Evolutionary conservation across 129 eudicot species (phyloP).

Genomic region (Smallanthus sonchifolius): DNA sequence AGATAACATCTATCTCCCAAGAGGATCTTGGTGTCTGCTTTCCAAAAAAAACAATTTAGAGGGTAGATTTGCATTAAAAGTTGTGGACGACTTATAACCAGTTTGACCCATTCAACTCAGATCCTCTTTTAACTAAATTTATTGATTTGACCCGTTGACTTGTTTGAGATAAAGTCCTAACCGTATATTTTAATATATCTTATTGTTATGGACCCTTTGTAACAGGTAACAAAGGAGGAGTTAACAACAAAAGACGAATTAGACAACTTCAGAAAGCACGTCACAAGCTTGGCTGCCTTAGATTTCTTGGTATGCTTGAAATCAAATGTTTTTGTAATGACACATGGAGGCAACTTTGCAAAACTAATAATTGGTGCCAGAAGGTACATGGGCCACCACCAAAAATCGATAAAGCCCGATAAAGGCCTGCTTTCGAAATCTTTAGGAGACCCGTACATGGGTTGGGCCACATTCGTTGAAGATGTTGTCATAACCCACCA

Average conservation of each 20-base stretch:
- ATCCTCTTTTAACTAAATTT: not conserved
- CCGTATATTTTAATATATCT: not conserved
- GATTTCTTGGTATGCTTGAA: constrained; percentile 93
- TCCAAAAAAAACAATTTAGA: not conserved
- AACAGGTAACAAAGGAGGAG: constrained; percentile 95
- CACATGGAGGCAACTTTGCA: constrained; percentile 94
- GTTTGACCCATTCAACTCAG: not conserved
- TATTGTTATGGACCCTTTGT: constrained; percentile 4
- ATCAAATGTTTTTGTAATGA: constrained; percentile 93
- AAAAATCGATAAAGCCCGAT: constrained; percentile 89
- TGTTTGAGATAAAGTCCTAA: not conserved
- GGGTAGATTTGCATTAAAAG: not conserved
- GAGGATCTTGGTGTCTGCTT: too few species aligned
- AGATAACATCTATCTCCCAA: too few species aligned
- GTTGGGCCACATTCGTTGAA: constrained; percentile 96
- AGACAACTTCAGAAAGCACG: constrained; percentile 89
- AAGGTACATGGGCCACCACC: constrained; percentile 81
- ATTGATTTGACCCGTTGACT: not conserved
- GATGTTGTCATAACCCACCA: constrained; percentile 89
- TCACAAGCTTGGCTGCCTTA: constrained; percentile 91
- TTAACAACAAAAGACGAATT: constrained; percentile 74
- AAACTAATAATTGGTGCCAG: constrained; percentile 77
- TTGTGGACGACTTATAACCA: not conserved
- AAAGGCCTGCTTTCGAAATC: constrained; percentile 93
- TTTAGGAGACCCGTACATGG: constrained; percentile 96